These are phyloP conservation scores for Hibiscus mutabilis DNA, from an alignment of 345 rosid genomes.

Conservation along the genomic window DNA sequence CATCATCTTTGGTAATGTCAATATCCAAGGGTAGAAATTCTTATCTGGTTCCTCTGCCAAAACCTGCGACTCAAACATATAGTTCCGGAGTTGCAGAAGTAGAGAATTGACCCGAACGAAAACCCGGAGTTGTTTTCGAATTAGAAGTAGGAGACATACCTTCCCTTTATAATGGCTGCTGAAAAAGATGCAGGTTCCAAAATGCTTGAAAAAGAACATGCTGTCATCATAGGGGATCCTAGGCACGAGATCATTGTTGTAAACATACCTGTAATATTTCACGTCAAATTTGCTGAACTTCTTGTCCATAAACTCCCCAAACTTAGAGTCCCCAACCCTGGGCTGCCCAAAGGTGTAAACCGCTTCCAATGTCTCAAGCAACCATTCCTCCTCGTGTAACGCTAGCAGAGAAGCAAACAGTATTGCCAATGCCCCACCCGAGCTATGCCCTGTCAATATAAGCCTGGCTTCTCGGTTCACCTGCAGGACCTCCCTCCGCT, in stretches of 20 bases:
- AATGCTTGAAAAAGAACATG: slow-evolving; percentile 36
- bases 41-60: slow-evolving; percentile 55
- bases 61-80: slow-evolving; percentile 24
- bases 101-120: too few species aligned
- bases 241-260: slow-evolving; percentile 45
- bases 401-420: slow-evolving; percentile 27
- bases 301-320: slow-evolving; percentile 33
- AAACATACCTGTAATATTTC: slow-evolving; percentile 37
- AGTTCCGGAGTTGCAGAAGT: not conserved
- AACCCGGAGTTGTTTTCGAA: too few species aligned
- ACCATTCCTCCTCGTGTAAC: slow-evolving; percentile 33
- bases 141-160: slow-evolving; percentile 22
- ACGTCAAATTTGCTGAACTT: slow-evolving; percentile 22
- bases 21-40: slow-evolving; percentile 43
- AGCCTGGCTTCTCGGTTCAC: slow-evolving; percentile 30
- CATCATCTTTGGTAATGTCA: slow-evolving; percentile 35
- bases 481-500: slow-evolving; percentile 20
- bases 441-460: slow-evolving; percentile 40
- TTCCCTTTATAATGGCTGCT: slow-evolving; percentile 34
- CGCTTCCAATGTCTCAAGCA: slow-evolving; percentile 39
- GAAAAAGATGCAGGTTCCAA: slow-evolving; percentile 32
- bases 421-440: slow-evolving; percentile 22
- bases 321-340: slow-evolving; percentile 24
- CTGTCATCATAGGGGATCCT: slow-evolving; percentile 51
- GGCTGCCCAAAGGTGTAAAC: slow-evolving; percentile 34